Evolutionary conservation across 805 yeast genomes (phyloP), one percentile per base, ranked within the genome.

Genomic region (Zygosaccharomyces bisporus): DNA sequence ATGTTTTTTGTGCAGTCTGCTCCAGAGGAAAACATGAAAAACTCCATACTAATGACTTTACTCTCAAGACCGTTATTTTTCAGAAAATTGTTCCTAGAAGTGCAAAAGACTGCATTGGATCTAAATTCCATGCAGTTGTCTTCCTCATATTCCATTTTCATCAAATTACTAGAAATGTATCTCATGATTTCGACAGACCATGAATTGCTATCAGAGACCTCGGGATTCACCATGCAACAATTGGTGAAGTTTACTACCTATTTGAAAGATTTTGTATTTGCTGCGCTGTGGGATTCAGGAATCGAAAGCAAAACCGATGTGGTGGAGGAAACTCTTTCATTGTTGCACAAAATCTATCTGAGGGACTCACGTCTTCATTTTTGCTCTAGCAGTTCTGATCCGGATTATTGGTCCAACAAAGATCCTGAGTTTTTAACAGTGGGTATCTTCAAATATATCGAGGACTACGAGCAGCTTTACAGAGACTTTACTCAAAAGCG

Each of bases 281-380:
- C 49, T 4, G 37, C 41, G 8, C 25, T 60, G 12, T 61, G 64
- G 65, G 36, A 36, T 39, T 12, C 30, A 9, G 7, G 37, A 2
- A 12, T 16, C n/a, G 44, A 43, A 18, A 34, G 40, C 6, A 43
- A 46, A 17, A 27, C 45, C 6, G 25, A 31, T 3, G 32, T 47
- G 9, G 33, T 53, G 1, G 52, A 52, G 6, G 47, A 29, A 3
- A 47, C 51, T 3, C 43, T 58, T 14, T 44, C 52, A 9, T 40
- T 61, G 16, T 36, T 63, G 31, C 56, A 48, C 21, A 58, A 54
- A 32, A 27, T 64, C 10, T 62, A 63, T 45, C 25, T 58, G 14
- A 50, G 67, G 27, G 64, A 64, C 41, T 60, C 66, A 6, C 52
- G 62, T 29, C 37, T 54, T 9, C 56, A 56, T 23, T 54, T 59